Conservation (phyloP, 1,284 basidiomycete genomes). For the Ganoderma lingzhi region DNA sequence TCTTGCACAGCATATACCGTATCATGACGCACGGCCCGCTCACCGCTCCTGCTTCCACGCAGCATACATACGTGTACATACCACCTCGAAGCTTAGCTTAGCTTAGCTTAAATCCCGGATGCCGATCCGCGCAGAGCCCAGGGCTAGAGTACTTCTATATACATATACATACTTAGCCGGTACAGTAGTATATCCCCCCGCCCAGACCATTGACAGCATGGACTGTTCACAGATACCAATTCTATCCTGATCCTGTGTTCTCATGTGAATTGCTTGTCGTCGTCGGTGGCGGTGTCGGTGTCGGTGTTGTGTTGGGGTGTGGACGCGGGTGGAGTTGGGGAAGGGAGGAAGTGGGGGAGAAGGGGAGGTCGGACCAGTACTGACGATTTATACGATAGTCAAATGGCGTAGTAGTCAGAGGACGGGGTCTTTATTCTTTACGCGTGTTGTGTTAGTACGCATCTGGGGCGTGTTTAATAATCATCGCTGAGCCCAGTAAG, state of each 20-base stretch:
- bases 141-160: not conserved
- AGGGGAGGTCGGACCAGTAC: too few species aligned
- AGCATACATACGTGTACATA: not conserved
- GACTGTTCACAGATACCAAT: constrained; percentile 1
- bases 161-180: not conserved
- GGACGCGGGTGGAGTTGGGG: too few species aligned
- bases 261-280: not conserved
- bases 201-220: not conserved
- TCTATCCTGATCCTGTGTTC: not conserved
- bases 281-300: not conserved
- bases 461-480: not conserved
- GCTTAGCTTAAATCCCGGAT: too few species aligned
- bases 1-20: constrained; percentile 3
- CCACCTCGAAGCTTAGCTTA: too few species aligned
- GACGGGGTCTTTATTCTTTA: too few species aligned
- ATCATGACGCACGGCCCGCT: not conserved
- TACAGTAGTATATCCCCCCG: constrained; percentile 1
- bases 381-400: too few species aligned
- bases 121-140: too few species aligned
- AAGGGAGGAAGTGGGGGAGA: too few species aligned
- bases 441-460: too few species aligned
- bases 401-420: too few species aligned
- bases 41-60: not conserved
- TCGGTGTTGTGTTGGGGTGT: not conserved
- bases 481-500: too few species aligned